phyloP scores from a whole-genome alignment of 805 yeast genomes.

The Suhomyces xylopsoci region DNA sequence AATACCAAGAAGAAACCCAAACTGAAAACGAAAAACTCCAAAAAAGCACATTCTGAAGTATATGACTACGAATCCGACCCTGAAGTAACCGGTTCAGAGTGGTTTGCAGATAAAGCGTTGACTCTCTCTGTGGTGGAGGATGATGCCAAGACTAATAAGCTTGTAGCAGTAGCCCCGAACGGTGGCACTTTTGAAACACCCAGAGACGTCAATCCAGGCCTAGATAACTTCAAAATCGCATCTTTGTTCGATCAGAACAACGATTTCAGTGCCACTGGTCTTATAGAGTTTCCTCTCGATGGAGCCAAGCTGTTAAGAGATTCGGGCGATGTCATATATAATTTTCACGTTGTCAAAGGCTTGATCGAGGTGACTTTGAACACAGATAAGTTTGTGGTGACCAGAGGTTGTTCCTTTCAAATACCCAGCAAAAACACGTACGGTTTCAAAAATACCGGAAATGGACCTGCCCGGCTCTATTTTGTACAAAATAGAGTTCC shows the following conservation, averaged over 20 bases:
- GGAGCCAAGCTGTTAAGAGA: slow-evolving; percentile 59
- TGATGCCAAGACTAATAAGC: slow-evolving; percentile 40
- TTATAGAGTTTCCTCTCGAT: slow-evolving; percentile 60
- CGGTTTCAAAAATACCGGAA: slow-evolving; percentile 62
- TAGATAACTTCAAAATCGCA: slow-evolving; percentile 56
- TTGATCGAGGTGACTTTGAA: slow-evolving; percentile 63
- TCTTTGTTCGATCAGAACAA: slow-evolving; percentile 61
- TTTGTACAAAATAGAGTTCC: slow-evolving; percentile 64
- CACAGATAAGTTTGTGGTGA: slow-evolving; percentile 56
- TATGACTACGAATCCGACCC: slow-evolving; percentile 38
- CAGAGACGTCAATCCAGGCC: slow-evolving; percentile 34
- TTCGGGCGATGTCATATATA: slow-evolving; percentile 65
- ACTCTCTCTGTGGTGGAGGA: slow-evolving; percentile 49
- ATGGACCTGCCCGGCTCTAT: slow-evolving; percentile 57
- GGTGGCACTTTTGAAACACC: slow-evolving; percentile 45
- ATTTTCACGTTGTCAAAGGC: slow-evolving; percentile 75
- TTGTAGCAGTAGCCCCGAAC: slow-evolving; percentile 66
- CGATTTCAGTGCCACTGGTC: slow-evolving; percentile 70
- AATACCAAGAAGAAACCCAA: slow-evolving; percentile 14
- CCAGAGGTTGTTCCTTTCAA: slow-evolving; percentile 74
- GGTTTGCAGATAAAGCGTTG: slow-evolving; percentile 46
- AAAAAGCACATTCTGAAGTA: slow-evolving; percentile 9
- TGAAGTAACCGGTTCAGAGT: slow-evolving; percentile 48
- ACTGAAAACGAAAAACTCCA: slow-evolving; percentile 15
- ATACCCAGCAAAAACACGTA: slow-evolving; percentile 77